Conservation (phyloP, 768 basidiomycete species). For the Gloeopeniophorella convolvens region DNA sequence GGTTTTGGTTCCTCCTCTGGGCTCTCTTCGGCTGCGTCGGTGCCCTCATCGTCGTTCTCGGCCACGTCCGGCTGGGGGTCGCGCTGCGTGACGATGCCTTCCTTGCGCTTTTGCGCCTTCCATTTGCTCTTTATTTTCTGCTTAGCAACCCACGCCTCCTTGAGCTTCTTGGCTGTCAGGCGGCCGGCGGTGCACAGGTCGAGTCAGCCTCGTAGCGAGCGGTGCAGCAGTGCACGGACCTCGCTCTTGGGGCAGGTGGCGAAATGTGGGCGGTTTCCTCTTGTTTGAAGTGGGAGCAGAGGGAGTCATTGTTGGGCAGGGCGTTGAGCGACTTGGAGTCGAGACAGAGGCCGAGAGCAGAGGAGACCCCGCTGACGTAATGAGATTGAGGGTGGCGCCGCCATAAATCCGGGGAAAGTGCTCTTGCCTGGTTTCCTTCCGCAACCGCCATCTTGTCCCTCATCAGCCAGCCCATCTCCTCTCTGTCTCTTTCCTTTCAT, state of each 20-base stretch:
- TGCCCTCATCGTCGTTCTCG: conserved; percentile 19
- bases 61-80: conserved; percentile 13
- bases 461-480: conserved; percentile 33
- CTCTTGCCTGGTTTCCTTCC: conserved; percentile 23
- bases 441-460: conserved; percentile 23
- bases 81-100: conserved; percentile 28
- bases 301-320: neutral
- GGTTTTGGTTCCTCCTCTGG: neutral
- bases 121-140: conserved; percentile 75
- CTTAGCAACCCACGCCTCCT: conserved; percentile 71
- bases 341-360: too few relatives aligned
- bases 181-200: neutral
- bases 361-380: conserved; percentile 7
- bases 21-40: conserved; percentile 11
- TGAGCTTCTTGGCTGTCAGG: conserved; percentile 77
- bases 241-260: conserved; percentile 54
- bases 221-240: conserved; percentile 36
- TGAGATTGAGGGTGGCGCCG: neutral
- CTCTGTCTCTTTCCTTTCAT: conserved; percentile 40
- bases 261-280: conserved; percentile 66
- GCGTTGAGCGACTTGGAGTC: neutral
- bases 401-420: conserved; percentile 8
- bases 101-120: conserved; percentile 60
- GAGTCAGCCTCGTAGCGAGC: neutral
- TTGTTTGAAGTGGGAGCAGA: conserved; percentile 30